These are phyloP conservation scores for Cryptococcus wingfieldii DNA, from an alignment of 1,284 basidiomycete genomes.

Conservation along the genomic window DNA sequence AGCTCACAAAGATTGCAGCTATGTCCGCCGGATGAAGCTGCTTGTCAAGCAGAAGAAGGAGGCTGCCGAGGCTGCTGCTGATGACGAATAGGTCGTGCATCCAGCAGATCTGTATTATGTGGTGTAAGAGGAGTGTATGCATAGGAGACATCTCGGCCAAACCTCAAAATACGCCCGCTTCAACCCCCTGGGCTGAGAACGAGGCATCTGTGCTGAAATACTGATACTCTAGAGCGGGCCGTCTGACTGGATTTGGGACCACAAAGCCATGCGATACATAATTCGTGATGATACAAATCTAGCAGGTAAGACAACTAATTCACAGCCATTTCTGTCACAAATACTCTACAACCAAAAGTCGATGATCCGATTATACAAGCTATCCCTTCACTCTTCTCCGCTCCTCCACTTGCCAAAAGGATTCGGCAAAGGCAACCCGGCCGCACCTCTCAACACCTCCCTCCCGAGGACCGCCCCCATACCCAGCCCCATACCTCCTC, in stretches of 20 bases:
- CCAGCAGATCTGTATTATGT: neutral
- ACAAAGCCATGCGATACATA: too few relatives aligned
- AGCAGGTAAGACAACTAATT: too few relatives aligned
- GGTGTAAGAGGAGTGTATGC: neutral
- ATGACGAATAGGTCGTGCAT: slow-evolving; percentile 30
- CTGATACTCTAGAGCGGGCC: too few relatives aligned
- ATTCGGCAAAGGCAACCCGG: neutral
- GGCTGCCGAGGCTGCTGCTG: slow-evolving; percentile 55
- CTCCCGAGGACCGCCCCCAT: neutral
- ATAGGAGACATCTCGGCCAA: neutral
- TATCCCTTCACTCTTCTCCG: neutral
- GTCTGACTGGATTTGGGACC: too few relatives aligned
- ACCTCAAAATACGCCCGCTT: too few relatives aligned
- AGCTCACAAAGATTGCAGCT: slow-evolving; percentile 52
- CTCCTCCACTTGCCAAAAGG: slow-evolving; percentile 3
- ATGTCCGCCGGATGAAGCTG: slow-evolving; percentile 76
- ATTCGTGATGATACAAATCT: too few relatives aligned
- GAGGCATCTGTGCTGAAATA: too few relatives aligned
- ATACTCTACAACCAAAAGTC: slow-evolving; percentile 1
- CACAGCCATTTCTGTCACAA: neutral
- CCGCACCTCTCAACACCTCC: neutral
- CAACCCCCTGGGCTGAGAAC: too few relatives aligned
- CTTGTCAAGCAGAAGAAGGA: slow-evolving; percentile 66
- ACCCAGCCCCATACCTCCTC: neutral
- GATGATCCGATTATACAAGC: neutral